Evolutionary conservation across 1,284 basidiomycete genomes (phyloP).

Genomic region (Tylopilus sp.): DNA sequence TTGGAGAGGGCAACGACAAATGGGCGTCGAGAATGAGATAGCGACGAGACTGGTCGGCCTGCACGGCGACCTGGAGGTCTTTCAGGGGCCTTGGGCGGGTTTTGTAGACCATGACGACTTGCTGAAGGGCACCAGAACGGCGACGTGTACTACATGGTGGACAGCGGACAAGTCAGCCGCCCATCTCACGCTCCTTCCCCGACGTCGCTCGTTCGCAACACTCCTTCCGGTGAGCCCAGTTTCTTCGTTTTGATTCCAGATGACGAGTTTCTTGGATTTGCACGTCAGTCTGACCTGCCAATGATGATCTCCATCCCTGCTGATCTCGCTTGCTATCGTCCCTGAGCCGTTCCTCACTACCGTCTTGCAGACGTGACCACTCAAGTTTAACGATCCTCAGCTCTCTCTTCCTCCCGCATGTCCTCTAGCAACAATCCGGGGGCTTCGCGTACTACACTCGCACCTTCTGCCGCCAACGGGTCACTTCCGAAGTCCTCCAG

Average conservation of each 20-base stretch:
- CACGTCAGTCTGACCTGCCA: slow-evolving; percentile 59
- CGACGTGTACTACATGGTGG: slow-evolving; percentile 20
- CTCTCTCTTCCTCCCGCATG: too few species aligned
- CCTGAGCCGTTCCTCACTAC: slow-evolving; percentile 18
- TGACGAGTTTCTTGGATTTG: slow-evolving; percentile 54
- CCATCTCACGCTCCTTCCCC: slow-evolving; percentile 15
- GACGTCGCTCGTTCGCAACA: slow-evolving; percentile 10
- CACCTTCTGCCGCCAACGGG: slow-evolving; percentile 50
- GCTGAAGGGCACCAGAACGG: too few species aligned
- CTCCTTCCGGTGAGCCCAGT: slow-evolving; percentile 28
- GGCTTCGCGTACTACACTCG: slow-evolving; percentile 37
- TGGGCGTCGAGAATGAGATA: slow-evolving; percentile 26
- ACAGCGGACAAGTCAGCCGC: slow-evolving; percentile 31
- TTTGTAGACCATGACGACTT: slow-evolving; percentile 25
- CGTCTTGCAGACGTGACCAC: slow-evolving; percentile 17
- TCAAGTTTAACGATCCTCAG: too few species aligned
- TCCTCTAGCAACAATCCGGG: slow-evolving; percentile 44
- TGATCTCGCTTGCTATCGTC: slow-evolving; percentile 28
- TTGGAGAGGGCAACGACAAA: slow-evolving; percentile 6
- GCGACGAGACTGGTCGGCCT: slow-evolving; percentile 20
- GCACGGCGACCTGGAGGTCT: slow-evolving; percentile 29
- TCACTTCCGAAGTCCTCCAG: slow-evolving; percentile 46
- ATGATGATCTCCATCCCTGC: slow-evolving; percentile 53
- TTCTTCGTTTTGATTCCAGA: slow-evolving; percentile 19
- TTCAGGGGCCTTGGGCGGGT: slow-evolving; percentile 21